Evolutionary conservation across 2,329 filamentous ascomycete species (phyloP).

Genomic region (Penicillium sp.): DNA sequence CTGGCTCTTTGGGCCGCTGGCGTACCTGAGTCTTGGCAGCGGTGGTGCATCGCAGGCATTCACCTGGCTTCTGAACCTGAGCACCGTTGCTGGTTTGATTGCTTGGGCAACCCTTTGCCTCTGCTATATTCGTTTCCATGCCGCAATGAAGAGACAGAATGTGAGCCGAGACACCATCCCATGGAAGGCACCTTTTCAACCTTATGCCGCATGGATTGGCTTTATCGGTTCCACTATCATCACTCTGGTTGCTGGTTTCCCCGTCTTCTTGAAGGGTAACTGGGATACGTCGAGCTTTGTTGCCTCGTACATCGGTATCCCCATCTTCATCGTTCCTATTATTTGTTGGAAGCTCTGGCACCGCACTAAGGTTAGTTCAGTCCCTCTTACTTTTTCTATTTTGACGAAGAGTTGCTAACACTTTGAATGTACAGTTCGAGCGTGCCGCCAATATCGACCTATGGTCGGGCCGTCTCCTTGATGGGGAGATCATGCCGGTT

Average conservation of each 20-base stretch:
- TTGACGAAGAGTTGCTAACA: background rate
- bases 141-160: conserved; percentile 43
- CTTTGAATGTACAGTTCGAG: conserved; percentile 16
- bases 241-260: conserved; percentile 67
- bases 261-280: conserved; percentile 41
- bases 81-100: conserved; percentile 48
- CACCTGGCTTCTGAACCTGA: conserved; percentile 45
- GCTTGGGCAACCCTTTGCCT: conserved; percentile 46
- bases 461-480: conserved; percentile 33
- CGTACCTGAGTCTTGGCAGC: conserved; percentile 41
- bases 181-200: conserved; percentile 52
- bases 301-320: conserved; percentile 44
- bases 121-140: conserved; percentile 55
- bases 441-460: conserved; percentile 30
- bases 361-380: conserved; percentile 37
- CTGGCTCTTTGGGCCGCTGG: conserved; percentile 44
- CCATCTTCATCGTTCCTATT: conserved; percentile 44
- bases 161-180: conserved; percentile 43
- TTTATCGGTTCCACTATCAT: conserved; percentile 60
- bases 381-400: background rate
- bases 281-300: conserved; percentile 38
- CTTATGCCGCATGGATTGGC: conserved; percentile 62
- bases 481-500: conserved; percentile 27
- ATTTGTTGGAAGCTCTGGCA: conserved; percentile 43
- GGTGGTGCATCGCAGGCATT: conserved; percentile 41